Base-by-base conservation (phyloP, 192 early-diverging fungal genomes). In the Paraglomus brasilianum region DNA sequence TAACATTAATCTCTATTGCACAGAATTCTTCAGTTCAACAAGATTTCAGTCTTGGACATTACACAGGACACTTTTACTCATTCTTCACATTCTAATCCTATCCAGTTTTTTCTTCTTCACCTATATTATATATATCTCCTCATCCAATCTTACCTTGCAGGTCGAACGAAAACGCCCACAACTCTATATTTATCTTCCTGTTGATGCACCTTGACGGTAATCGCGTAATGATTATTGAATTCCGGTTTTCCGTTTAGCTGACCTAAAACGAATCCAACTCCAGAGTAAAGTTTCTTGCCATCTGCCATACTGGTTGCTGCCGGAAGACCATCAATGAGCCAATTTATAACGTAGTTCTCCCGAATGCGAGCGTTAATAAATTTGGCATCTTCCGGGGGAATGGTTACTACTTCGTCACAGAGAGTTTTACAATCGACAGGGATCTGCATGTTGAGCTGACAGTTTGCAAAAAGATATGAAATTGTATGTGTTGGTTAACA, bases 251-350 rank as follows among this genome's bases (percentile, higher is more conserved):
- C 63, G 1, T 46, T 53, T 7, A 36, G 66, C n/a, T 55, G 74
- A 2, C 95, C 95, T 11, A 97, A 76, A 7, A 82, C 86, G 81
- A 96, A 91, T 11, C 95, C 95, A 59, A 93, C 87, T n/a, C n/a
- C n/a, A 63, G 84, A 83, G 66, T 91, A 91, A 64, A 91, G 82
- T 19, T 82, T 79, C 55, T 87, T 79, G 40, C 77, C 72, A 53
- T 88, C 87, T 6, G 76, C 71, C 49, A 83, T 81, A 5, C 69
- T 80, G 17, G 79, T 82, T 17, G 87, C 93, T 57, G 85, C 94
- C 1, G 96, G 96, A 17, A 98, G 82, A 5, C 94, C 94, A 78
- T 98, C 96, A 45, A 98, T 91, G 58, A 93, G 78, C 90, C 90
- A 91, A 75, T 92, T 93, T 58, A 88, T 78, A 24, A 80, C 84